These are phyloP conservation scores for Populus hybrid DNA, from an alignment of 441 rosid species.

Conservation along the genomic window DNA sequence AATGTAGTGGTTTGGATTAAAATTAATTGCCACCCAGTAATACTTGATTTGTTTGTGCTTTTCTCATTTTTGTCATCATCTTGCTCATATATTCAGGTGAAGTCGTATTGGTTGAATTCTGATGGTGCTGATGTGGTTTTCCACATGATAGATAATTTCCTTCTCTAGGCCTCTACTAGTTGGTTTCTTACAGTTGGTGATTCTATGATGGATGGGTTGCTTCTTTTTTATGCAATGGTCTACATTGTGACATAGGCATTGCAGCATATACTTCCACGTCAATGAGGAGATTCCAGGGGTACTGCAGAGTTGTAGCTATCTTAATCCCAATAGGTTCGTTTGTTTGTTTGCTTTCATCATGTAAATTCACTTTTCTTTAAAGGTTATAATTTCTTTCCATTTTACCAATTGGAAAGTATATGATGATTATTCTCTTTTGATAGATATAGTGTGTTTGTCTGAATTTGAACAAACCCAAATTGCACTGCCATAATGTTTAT, in stretches of 20 bases:
- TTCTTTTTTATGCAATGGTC: conserved; percentile 17
- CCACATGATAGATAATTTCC: conserved; percentile 88
- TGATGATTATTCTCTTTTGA: too few relatives aligned
- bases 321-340: not conserved
- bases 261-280: conserved; percentile 18
- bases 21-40: not conserved
- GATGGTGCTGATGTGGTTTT: conserved; percentile 88
- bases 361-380: too few relatives aligned
- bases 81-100: conserved; percentile 50
- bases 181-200: conserved; percentile 16
- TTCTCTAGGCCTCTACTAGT: conserved; percentile 38
- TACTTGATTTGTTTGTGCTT: not conserved
- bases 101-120: conserved; percentile 75
- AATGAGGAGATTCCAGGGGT: conserved; percentile 6
- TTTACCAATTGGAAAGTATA: too few relatives aligned
- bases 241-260: conserved; percentile 12
- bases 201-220: conserved; percentile 16
- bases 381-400: too few relatives aligned
- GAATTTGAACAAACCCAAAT: too few relatives aligned
- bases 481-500: too few relatives aligned
- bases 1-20: too few relatives aligned
- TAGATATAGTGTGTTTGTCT: too few relatives aligned
- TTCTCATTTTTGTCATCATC: conserved; percentile 9
- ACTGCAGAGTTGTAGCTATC: conserved; percentile 5
- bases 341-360: not conserved